Percentiles rank a stretch among this genome's conserved stretches.
Conservation (phyloP, 2,329 filamentous ascomycete genomes). For the Lachnellula subtilissima region DNA sequence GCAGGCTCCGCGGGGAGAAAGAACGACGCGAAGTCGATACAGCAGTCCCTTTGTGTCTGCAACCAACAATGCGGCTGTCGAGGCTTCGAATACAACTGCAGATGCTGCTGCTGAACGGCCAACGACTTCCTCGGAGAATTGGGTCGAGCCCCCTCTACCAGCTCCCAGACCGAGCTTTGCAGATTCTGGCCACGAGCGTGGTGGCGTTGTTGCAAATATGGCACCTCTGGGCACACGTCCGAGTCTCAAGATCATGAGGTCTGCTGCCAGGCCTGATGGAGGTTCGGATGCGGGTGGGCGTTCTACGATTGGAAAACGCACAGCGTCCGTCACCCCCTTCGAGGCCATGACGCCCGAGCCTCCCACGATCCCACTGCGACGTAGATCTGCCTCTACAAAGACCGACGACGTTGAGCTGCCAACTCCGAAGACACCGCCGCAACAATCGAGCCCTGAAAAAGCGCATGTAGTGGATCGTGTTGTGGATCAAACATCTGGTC, state of each 20-base stretch:
- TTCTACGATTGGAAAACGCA: conserved; percentile 20
- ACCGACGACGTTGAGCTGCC: conserved; percentile 3
- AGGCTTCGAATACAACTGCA: conserved; percentile 5
- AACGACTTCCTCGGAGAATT: conserved; percentile 35
- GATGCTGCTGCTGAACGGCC: conserved; percentile 12
- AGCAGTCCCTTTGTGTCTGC: conserved; percentile 25
- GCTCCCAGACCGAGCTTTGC: conserved; percentile 64
- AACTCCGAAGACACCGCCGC: conserved; percentile 12
- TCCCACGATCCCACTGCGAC: conserved; percentile 7
- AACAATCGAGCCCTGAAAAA: conserved; percentile 16
- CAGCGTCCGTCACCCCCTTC: conserved; percentile 12
- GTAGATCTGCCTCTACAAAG: conserved; percentile 15
- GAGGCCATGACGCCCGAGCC: conserved; percentile 22
- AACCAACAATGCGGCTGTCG: conserved; percentile 11
- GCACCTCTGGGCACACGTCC: conserved; percentile 72
- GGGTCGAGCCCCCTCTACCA: conserved; percentile 54
- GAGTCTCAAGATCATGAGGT: conserved; percentile 52
- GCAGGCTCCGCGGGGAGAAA: conserved; percentile 11
- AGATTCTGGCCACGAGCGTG: conserved; percentile 65
- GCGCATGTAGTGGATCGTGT: conserved; percentile 1
- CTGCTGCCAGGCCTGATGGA: conserved; percentile 24
- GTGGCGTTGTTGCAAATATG: conserved; percentile 80
- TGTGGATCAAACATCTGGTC: conserved; percentile 7
- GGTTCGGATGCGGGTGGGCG: conserved; percentile 10
- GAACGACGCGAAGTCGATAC: conserved; percentile 27